Conservation (phyloP, 2,329 filamentous ascomycete genomes). For the Zasmidium cellare region DNA sequence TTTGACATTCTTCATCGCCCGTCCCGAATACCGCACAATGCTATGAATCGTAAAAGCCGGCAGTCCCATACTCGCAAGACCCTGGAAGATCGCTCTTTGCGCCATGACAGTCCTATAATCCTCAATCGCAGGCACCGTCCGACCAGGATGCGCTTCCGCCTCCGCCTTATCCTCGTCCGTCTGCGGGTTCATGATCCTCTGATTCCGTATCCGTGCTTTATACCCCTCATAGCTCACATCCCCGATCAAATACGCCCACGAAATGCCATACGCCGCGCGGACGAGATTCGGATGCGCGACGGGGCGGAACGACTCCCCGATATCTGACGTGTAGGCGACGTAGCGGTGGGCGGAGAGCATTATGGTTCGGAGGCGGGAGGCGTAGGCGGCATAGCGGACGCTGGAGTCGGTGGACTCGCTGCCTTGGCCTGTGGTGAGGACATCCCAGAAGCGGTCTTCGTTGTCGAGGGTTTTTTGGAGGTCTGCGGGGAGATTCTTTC, state of each 20-base stretch:
- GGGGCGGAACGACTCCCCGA: constrained; percentile 93
- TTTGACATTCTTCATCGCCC: constrained; percentile 79
- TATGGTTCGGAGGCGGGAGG: constrained; percentile 65
- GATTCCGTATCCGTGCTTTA: constrained; percentile 88
- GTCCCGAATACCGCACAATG: constrained; percentile 84
- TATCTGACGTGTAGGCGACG: constrained; percentile 91
- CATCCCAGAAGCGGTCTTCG: constrained; percentile 70
- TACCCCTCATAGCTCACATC: constrained; percentile 94
- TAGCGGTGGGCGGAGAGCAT: constrained; percentile 90
- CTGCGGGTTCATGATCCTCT: constrained; percentile 69
- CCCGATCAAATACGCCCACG: constrained; percentile 87
- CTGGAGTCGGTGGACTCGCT: constrained; percentile 81
- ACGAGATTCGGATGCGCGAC: constrained; percentile 85
- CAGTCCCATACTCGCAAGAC: constrained; percentile 86
- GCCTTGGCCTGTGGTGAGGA: constrained; percentile 61
- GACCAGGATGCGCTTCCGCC: constrained; percentile 15
- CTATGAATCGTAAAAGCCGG: constrained; percentile 93
- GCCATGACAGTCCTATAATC: constrained; percentile 91
- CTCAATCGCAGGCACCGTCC: constrained; percentile 68
- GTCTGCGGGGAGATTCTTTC: constrained; percentile 54
- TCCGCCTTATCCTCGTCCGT: constrained; percentile 42
- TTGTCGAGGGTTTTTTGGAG: constrained; percentile 58
- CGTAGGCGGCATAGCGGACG: constrained; percentile 91
- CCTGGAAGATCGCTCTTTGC: constrained; percentile 87
- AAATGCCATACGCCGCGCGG: constrained; percentile 80